These are phyloP conservation scores for Citrullus amarus DNA, from an alignment of 306 rosid species.

Conservation along the genomic window DNA sequence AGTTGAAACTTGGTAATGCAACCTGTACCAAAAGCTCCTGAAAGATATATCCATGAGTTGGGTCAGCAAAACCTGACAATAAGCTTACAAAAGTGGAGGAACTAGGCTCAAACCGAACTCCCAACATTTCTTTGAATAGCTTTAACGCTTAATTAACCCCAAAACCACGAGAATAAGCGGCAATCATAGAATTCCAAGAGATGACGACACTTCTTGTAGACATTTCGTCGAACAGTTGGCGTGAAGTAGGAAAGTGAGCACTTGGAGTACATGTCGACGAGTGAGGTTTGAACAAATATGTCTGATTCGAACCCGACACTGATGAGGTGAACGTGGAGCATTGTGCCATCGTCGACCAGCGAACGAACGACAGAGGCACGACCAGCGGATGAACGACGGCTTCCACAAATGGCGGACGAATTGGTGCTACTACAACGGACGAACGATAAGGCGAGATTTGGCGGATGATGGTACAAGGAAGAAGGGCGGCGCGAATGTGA, in stretches of 20 bases:
- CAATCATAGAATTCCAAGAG: slow-evolving; percentile 12
- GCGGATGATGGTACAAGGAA: too few species aligned
- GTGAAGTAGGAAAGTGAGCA: slow-evolving; percentile 19
- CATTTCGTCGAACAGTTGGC: slow-evolving; percentile 12
- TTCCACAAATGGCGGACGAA: too few species aligned
- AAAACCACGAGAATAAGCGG: slow-evolving; percentile 2
- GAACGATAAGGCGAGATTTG: too few species aligned
- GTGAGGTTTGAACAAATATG: slow-evolving; percentile 32
- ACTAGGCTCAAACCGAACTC: background rate
- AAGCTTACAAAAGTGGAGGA: slow-evolving; percentile 7
- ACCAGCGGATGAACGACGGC: too few species aligned
- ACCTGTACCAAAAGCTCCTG: background rate
- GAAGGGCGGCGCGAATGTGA: too few species aligned
- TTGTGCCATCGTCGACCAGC: slow-evolving; percentile 16
- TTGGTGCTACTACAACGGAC: too few species aligned
- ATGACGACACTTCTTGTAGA: background rate
- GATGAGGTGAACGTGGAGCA: slow-evolving; percentile 31
- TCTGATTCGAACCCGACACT: slow-evolving; percentile 29
- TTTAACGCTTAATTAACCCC: background rate
- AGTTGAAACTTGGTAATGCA: background rate
- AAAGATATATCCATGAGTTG: background rate
- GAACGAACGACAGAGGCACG: too few species aligned
- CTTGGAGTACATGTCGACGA: slow-evolving; percentile 33
- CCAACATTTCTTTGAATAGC: slow-evolving; percentile 6
- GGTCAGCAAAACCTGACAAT: slow-evolving; percentile 4